phyloP scores from a whole-genome alignment of 495 filamentous ascomycete genomes.

The Apiosordaria backusii region DNA sequence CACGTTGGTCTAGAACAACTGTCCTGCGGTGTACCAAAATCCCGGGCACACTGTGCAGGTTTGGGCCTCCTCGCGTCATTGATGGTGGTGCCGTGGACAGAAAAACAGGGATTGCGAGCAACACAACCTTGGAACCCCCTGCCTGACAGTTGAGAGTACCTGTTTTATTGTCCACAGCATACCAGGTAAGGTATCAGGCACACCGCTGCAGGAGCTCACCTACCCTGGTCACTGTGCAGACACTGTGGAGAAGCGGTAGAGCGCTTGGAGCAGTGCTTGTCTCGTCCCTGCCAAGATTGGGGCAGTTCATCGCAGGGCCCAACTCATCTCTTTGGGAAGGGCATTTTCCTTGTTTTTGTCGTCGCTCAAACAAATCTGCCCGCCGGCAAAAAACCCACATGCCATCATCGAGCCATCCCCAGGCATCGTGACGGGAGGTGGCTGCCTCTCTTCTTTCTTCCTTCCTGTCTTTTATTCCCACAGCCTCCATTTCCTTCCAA shows the following conservation, averaged over 20 bases:
- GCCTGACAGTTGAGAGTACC: background rate
- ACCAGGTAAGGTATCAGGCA: background rate
- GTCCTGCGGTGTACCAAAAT: background rate
- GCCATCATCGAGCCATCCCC: background rate
- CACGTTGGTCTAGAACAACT: conserved; percentile 3
- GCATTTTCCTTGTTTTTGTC: background rate
- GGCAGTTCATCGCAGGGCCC: no score
- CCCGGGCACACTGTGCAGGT: background rate
- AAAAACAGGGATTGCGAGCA: background rate
- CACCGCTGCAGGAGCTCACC: no score
- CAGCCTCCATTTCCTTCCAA: background rate
- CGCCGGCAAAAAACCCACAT: background rate
- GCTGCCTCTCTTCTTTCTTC: conserved; percentile 3
- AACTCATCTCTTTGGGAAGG: background rate
- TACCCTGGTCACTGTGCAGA: background rate
- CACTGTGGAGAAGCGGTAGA: no score
- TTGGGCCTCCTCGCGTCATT: background rate
- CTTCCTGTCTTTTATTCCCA: background rate
- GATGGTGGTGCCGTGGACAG: background rate
- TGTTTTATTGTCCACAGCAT: background rate
- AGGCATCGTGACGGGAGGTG: background rate
- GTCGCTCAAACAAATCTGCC: background rate
- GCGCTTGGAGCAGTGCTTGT: no score
- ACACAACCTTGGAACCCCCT: background rate
- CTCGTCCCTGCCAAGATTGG: no score